A percentile compares a stretch with the other conserved stretches of the same genome.
phyloP scores from a whole-genome alignment of 805 yeast species.

The Nakazawaea ishiwadae region DNA sequence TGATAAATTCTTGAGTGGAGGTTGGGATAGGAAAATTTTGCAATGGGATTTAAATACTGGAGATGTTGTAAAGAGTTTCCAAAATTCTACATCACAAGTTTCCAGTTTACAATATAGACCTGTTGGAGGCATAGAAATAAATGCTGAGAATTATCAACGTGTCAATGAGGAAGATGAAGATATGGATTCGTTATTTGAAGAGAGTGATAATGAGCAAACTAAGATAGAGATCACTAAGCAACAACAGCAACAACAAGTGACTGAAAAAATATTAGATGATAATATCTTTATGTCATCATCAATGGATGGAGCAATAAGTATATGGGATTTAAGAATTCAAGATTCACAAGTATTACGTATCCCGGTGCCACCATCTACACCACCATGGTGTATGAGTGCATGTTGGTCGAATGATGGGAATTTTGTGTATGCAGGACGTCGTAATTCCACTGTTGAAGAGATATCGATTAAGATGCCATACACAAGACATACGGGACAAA shows the following conservation, averaged over 20 bases:
- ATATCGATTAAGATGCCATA: slow-evolving; percentile 58
- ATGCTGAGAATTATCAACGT: slow-evolving; percentile 25
- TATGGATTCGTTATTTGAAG: slow-evolving; percentile 45
- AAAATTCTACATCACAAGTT: slow-evolving; percentile 36
- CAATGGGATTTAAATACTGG: slow-evolving; percentile 90
- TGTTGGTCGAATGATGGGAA: slow-evolving; percentile 88
- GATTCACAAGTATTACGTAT: slow-evolving; percentile 18
- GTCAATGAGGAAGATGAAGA: slow-evolving; percentile 27
- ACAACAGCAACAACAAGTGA: not conserved
- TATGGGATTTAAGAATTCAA: slow-evolving; percentile 72
- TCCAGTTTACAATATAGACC: slow-evolving; percentile 75
- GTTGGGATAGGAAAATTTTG: slow-evolving; percentile 81
- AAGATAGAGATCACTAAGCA: slow-evolving; percentile 2
- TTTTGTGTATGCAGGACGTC: slow-evolving; percentile 73
- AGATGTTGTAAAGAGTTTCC: slow-evolving; percentile 38
- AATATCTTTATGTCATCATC: slow-evolving; percentile 71
- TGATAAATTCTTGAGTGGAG: slow-evolving; percentile 66
- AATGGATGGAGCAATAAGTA: slow-evolving; percentile 72
- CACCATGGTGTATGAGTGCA: slow-evolving; percentile 93
- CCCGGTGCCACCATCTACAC: slow-evolving; percentile 56
- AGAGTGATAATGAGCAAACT: slow-evolving; percentile 38
- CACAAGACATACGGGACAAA: slow-evolving; percentile 24
- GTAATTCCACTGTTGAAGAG: slow-evolving; percentile 85
- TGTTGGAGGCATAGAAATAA: slow-evolving; percentile 41
- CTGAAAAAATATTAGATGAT: slow-evolving; percentile 19